These are phyloP conservation scores for Croton laevigatus DNA, from an alignment of 441 rosid genomes.

Conservation along the genomic window DNA sequence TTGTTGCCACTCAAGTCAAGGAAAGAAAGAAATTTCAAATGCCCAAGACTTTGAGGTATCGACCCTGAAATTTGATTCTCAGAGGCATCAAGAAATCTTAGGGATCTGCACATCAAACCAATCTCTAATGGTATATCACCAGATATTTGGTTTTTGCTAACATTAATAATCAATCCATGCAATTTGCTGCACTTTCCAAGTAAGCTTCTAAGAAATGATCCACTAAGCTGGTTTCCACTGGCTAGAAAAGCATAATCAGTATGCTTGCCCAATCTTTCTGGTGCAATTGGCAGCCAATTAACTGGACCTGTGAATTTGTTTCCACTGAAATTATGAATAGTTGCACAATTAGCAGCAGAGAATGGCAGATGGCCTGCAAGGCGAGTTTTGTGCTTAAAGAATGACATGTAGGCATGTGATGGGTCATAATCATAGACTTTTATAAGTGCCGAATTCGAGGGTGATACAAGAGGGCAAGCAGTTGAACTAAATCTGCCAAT, in stretches of 20 bases:
- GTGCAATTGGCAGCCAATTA: slow-evolving; percentile 31
- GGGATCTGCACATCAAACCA: slow-evolving; percentile 43
- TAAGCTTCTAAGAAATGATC: slow-evolving; percentile 39
- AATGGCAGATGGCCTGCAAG: slow-evolving; percentile 21
- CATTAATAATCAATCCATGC: slow-evolving; percentile 38
- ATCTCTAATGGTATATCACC: slow-evolving; percentile 44
- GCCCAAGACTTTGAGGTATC: slow-evolving; percentile 41
- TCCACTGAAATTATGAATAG: slow-evolving; percentile 43
- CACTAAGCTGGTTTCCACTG: slow-evolving; percentile 45
- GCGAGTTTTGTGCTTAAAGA: slow-evolving; percentile 30
- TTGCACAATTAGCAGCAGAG: slow-evolving; percentile 17
- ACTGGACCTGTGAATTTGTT: slow-evolving; percentile 48
- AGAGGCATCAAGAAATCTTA: slow-evolving; percentile 48
- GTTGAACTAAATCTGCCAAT: slow-evolving; percentile 34
- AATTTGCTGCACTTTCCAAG: slow-evolving; percentile 42
- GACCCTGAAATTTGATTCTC: slow-evolving; percentile 45
- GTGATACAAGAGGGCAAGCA: slow-evolving; percentile 28
- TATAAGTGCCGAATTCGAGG: slow-evolving; percentile 8
- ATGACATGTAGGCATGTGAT: slow-evolving; percentile 34
- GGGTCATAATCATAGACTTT: slow-evolving; percentile 21
- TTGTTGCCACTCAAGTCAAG: slow-evolving; percentile 48
- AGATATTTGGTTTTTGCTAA: slow-evolving; percentile 48
- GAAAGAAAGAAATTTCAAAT: slow-evolving; percentile 38
- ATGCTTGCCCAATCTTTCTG: slow-evolving; percentile 20
- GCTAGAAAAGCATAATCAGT: slow-evolving; percentile 44